A percentile compares a stretch with the other conserved stretches of the same genome.
Evolutionary conservation across 495 filamentous ascomycete species (phyloP).

Genomic region (Alectoria sarmentosa): DNA sequence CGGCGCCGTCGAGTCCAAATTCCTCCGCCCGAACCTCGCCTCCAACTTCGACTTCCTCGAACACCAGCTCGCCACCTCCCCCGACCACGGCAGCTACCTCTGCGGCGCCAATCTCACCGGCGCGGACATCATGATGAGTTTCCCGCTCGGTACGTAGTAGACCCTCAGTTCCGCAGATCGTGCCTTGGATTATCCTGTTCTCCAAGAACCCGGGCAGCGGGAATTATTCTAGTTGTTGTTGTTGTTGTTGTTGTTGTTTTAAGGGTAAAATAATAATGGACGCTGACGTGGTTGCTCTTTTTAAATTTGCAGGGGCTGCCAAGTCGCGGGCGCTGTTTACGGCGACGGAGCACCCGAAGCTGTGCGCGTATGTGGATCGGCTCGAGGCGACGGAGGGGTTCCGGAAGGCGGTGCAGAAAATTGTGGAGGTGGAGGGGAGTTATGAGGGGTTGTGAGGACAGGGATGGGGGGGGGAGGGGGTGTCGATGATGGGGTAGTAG

Average conservation of each 20-base stretch:
- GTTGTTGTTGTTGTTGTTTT: too few species aligned
- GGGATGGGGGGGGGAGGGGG: not conserved
- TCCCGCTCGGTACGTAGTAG: conserved; percentile 49
- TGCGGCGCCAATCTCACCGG: conserved; percentile 66
- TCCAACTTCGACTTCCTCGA: conserved; percentile 68
- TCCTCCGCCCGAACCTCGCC: conserved; percentile 56
- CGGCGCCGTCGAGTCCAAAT: conserved; percentile 50
- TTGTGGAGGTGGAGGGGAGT: conserved; percentile 51
- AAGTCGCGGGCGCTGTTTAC: conserved; percentile 36
- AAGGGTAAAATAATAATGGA: too few species aligned
- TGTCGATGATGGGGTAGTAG: not conserved
- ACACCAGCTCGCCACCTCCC: conserved; percentile 56
- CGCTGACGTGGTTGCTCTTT: too few species aligned
- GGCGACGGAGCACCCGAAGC: conserved; percentile 51
- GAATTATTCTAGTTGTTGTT: too few species aligned
- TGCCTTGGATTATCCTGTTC: too few species aligned
- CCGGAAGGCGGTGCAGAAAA: conserved; percentile 51
- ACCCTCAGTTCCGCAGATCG: too few species aligned
- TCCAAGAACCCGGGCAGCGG: too few species aligned
- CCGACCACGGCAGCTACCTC: conserved; percentile 56
- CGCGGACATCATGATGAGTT: conserved; percentile 77
- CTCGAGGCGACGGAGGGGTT: conserved; percentile 58
- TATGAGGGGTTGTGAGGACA: conserved; percentile 7
- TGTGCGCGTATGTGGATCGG: conserved; percentile 55
- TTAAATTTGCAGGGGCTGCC: conserved; percentile 36